A percentile compares a stretch with the other conserved stretches of the same genome.
These are phyloP conservation scores for Rhinocladiella similis DNA, from an alignment of 2,329 filamentous ascomycete genomes.

Conservation along the genomic window DNA sequence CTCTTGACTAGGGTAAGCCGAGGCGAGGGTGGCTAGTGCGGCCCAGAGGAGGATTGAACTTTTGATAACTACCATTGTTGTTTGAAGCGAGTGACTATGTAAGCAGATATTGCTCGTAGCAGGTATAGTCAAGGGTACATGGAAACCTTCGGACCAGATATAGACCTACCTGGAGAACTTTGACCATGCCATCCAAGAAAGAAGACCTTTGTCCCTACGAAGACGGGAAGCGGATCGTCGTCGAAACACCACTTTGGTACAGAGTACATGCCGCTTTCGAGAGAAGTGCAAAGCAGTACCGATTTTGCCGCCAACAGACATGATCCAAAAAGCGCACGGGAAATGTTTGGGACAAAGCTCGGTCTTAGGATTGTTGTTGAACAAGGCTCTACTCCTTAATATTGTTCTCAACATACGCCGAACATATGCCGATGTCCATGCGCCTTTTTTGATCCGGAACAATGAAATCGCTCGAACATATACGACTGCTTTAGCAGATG, in stretches of 20 bases:
- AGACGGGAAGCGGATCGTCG: background rate
- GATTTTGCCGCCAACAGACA: background rate
- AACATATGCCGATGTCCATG: conserved; percentile 18
- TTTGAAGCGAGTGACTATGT: background rate
- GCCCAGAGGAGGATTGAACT: conserved; percentile 8
- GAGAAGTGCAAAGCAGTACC: too few relatives aligned
- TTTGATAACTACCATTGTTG: conserved; percentile 16
- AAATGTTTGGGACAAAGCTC: background rate
- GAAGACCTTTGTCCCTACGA: background rate
- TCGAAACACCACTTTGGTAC: background rate
- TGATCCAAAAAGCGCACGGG: background rate
- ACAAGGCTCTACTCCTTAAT: background rate
- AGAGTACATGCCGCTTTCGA: background rate
- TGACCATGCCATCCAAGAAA: background rate
- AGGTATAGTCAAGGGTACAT: background rate
- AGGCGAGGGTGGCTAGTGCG: conserved; percentile 11
- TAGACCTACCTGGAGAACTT: background rate
- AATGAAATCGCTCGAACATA: too few relatives aligned
- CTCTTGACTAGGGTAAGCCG: conserved; percentile 2
- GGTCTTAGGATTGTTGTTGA: conserved; percentile 3
- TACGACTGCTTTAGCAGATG: too few relatives aligned
- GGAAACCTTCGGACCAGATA: background rate
- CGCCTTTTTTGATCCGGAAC: too few relatives aligned
- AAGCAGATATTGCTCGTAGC: background rate
- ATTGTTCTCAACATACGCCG: conserved; percentile 37